Conservation (phyloP, 163 green algal species). For the Scenedesmus sp. region DNA sequence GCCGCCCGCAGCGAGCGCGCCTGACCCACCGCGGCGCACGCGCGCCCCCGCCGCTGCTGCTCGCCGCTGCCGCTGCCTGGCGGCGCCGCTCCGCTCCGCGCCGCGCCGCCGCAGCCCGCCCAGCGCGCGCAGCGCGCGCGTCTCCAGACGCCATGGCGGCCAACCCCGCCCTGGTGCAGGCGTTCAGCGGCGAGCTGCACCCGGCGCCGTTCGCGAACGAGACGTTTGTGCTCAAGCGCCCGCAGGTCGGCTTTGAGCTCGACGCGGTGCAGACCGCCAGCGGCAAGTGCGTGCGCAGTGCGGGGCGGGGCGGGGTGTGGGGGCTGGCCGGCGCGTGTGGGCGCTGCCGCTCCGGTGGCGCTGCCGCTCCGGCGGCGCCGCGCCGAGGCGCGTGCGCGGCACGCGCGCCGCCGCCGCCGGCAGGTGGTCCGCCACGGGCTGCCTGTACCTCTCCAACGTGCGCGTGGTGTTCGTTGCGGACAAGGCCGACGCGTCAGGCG, state of each 20-base stretch:
- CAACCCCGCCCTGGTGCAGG: slow-evolving; percentile 75
- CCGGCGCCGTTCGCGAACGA: slow-evolving; percentile 77
- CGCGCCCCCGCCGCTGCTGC: no score
- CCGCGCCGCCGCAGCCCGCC: not conserved
- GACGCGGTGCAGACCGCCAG: slow-evolving; percentile 65
- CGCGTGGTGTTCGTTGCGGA: slow-evolving; percentile 83
- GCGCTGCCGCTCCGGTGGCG: not conserved
- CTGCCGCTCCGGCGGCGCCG: not conserved
- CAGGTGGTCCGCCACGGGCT: slow-evolving; percentile 73
- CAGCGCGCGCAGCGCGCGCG: not conserved
- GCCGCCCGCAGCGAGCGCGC: no score
- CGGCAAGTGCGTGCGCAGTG: slow-evolving; percentile 69
- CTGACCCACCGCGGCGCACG: no score
- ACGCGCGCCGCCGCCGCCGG: not conserved
- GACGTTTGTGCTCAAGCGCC: slow-evolving; percentile 65
- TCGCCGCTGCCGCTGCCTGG: no score
- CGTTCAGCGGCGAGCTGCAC: slow-evolving; percentile 39
- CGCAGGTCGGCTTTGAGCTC: slow-evolving; percentile 68
- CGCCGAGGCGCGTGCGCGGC: no score
- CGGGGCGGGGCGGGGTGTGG: no score
- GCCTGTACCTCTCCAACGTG: slow-evolving; percentile 79
- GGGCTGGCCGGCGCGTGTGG: not conserved
- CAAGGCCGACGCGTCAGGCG: slow-evolving; percentile 66
- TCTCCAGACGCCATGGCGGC: slow-evolving; percentile 74
- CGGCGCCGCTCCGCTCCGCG: no score